Base-by-base conservation (phyloP, 108 stramenopile species). In the Nitzschia palea region DNA sequence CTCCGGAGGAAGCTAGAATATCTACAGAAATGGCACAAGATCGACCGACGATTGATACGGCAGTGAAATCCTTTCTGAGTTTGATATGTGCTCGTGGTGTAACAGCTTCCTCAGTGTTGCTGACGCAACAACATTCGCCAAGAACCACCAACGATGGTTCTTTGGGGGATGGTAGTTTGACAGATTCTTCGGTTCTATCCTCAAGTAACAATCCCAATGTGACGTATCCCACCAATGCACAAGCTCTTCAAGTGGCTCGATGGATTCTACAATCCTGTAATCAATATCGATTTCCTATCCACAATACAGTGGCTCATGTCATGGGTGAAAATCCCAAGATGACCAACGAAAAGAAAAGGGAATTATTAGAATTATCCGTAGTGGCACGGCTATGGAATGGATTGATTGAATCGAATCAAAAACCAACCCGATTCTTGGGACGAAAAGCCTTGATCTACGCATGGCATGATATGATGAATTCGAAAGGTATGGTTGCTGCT, bases 21-120 rank as follows among this genome's bases (percentile, higher is more conserved):
- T 55, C 68, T 4, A 22, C 62, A 18, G 36, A 22, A n/a, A 51
- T 76, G 12, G 75, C 75, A 3, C 57, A 68, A 56, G 75, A 76
- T 59, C 75, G 75, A 48, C 75, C 75, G 6, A 76, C 75, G 45
- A 76, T 76, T 53, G 68, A 76, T 40, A 54, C 75, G 18, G 75
- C 75, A 10, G 60, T 64, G 23, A 76, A 68, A 53, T 68, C 67
- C 55, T 76, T 57, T 37, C 36, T 76, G 40, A 64, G 62, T 47
- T 44, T 76, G 44, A 34, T 69, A 29, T 68, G 55, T 22, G 75
- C 75, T n/a, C 53, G 62, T 25, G 43, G 50, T 20, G 25, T 74
- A 37, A 44, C 65, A 3, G 63, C 62, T 4, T 55, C 70, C 0
- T 18, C 52, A 9, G 55, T 53, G 25, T 20, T 51, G 50, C 10